These are phyloP conservation scores for Globisporangium camurandrum DNA, from an alignment of 352 stramenopile genomes.

Conservation along the genomic window DNA sequence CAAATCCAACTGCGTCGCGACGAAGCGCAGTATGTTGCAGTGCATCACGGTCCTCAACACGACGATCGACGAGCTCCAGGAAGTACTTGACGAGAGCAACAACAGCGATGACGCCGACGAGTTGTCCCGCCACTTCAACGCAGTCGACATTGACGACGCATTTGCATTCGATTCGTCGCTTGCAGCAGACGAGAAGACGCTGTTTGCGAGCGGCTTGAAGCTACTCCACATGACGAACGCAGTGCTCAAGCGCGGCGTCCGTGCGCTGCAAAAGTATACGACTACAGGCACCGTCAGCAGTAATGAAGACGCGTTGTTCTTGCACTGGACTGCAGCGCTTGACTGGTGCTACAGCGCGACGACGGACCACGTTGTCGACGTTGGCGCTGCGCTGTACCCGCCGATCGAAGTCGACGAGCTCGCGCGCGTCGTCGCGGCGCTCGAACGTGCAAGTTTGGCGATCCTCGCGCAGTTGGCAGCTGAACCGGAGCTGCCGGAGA, in stretches of 20 bases:
- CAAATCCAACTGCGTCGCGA: conserved; percentile 84
- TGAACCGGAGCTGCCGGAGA: conserved; percentile 36
- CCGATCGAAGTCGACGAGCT: conserved; percentile 64
- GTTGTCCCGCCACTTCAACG: too few species aligned
- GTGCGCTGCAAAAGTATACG: conserved; percentile 70
- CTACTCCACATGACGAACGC: conserved; percentile 65
- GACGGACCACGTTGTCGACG: conserved; percentile 68
- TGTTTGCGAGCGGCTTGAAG: conserved; percentile 62
- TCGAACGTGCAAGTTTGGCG: conserved; percentile 23
- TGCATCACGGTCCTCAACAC: conserved; percentile 79
- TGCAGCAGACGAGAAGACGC: conserved; percentile 48
- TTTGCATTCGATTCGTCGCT: conserved; percentile 75
- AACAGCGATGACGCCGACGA: conserved; percentile 38
- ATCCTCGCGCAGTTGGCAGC: conserved; percentile 43
- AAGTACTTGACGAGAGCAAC: conserved; percentile 53
- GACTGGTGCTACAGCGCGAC: conserved; percentile 54
- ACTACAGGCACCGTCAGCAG: conserved; percentile 26
- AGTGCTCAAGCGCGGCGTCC: conserved; percentile 75
- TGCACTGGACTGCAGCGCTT: conserved; percentile 63
- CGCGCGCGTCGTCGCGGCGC: conserved; percentile 19
- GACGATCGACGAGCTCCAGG: conserved; percentile 72
- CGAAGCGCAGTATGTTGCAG: conserved; percentile 80
- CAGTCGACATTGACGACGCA: conserved; percentile 40
- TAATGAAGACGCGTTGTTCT: conserved; percentile 41
- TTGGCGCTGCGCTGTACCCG: conserved; percentile 75